Conservation (phyloP, 2,329 filamentous ascomycete species). For the Cordyceps farinosa region DNA sequence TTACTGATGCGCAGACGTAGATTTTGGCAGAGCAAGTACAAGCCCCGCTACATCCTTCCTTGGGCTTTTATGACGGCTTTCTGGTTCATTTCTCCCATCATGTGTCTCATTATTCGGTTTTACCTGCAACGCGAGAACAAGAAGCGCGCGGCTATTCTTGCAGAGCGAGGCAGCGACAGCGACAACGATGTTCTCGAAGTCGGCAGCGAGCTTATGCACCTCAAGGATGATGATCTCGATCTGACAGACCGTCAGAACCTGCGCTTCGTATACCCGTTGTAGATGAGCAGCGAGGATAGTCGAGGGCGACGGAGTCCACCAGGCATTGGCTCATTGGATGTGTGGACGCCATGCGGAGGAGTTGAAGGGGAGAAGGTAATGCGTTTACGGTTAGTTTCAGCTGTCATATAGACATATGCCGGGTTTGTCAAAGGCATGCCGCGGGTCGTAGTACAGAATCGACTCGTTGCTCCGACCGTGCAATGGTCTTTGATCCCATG, state of each 20-base stretch:
- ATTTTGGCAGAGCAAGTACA: constrained; percentile 26
- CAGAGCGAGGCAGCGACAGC: constrained; percentile 12
- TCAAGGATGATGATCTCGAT: constrained; percentile 22
- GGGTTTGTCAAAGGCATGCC: background rate
- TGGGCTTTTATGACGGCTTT: constrained; percentile 27
- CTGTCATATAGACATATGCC: background rate
- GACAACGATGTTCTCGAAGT: constrained; percentile 21
- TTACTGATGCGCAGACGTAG: constrained; percentile 9
- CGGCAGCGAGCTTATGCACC: constrained; percentile 20
- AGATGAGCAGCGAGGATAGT: constrained; percentile 20
- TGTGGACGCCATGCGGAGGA: background rate
- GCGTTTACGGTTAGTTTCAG: background rate
- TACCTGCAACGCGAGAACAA: constrained; percentile 23
- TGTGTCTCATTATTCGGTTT: constrained; percentile 26
- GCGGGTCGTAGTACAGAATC: background rate
- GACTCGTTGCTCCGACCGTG: background rate
- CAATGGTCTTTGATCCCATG: background rate
- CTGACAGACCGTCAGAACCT: constrained; percentile 23
- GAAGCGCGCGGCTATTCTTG: constrained; percentile 16
- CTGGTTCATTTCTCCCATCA: constrained; percentile 26
- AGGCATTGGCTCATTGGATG: background rate
- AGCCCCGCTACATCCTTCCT: constrained; percentile 23
- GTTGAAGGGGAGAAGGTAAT: background rate
- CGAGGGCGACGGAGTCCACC: background rate
- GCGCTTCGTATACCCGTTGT: constrained; percentile 28